A percentile compares a stretch with the other conserved stretches of the same genome.
Conservation (phyloP, 2,329 filamentous ascomycete species). For the Trichoderma sp. region DNA sequence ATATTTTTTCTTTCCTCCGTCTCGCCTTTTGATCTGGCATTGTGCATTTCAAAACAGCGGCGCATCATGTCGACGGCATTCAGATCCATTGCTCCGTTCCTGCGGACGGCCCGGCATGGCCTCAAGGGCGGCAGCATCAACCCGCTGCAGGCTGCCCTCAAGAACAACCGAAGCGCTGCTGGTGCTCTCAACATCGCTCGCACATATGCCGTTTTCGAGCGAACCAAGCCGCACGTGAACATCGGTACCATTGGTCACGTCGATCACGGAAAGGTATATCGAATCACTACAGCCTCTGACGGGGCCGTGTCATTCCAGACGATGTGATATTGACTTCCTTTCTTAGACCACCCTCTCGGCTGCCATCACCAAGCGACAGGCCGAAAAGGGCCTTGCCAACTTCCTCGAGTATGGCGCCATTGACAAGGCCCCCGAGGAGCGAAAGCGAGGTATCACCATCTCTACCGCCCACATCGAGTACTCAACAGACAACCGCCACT, state of each 20-base stretch:
- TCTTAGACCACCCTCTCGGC: conserved; percentile 91
- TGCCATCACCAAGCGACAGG: conserved; percentile 97
- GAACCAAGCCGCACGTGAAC: conserved; percentile 96
- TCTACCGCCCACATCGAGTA: conserved; percentile 99
- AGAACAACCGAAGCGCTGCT: conserved; percentile 59
- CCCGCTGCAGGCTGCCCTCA: conserved; percentile 73
- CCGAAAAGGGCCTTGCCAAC: conserved; percentile 88
- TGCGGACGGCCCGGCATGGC: conserved; percentile 78
- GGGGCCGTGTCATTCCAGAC: neutral
- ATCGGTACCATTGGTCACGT: conserved; percentile 99
- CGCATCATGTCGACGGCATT: conserved; percentile 77
- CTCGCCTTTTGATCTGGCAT: conserved; percentile 32
- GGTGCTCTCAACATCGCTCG: conserved; percentile 67
- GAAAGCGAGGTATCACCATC: conserved; percentile 99
- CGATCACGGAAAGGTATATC: conserved; percentile 92
- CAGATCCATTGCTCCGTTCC: conserved; percentile 74
- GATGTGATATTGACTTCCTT: neutral
- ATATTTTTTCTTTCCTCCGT: conserved; percentile 31
- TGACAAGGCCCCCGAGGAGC: conserved; percentile 98
- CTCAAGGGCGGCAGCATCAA: conserved; percentile 70
- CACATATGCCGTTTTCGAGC: conserved; percentile 73
- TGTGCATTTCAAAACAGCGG: conserved; percentile 34
- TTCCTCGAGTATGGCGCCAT: conserved; percentile 98
- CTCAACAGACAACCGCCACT: conserved; percentile 89
- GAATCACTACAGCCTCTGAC: neutral